Evolutionary conservation across 108 stramenopile species (phyloP).

Genomic region (Fistulifera solaris): DNA sequence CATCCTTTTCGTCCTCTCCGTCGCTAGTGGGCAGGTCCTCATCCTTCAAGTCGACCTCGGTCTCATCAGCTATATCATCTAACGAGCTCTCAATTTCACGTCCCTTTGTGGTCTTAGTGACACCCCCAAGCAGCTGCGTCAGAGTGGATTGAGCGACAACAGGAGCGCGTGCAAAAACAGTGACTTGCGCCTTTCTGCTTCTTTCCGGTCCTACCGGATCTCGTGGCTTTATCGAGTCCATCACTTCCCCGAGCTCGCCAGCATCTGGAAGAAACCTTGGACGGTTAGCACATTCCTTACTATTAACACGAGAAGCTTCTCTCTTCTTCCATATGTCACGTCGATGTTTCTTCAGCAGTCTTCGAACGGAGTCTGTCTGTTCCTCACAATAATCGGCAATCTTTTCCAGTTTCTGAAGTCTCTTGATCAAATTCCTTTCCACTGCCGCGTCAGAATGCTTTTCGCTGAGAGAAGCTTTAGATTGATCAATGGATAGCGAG

Average conservation of each 20-base stretch:
- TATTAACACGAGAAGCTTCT: neutral
- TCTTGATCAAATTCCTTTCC: slow-evolving; percentile 32
- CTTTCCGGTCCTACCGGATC: neutral
- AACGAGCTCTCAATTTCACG: neutral
- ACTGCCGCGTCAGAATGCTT: slow-evolving; percentile 25
- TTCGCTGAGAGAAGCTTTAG: neutral
- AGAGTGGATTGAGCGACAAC: slow-evolving; percentile 19
- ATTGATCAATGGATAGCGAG: neutral
- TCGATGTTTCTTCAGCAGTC: slow-evolving; percentile 37
- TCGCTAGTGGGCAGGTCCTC: neutral
- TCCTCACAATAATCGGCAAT: slow-evolving; percentile 21
- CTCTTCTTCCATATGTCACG: slow-evolving; percentile 22
- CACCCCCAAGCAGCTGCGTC: slow-evolving; percentile 21
- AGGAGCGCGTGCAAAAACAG: neutral
- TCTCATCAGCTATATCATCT: neutral
- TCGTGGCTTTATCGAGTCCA: slow-evolving; percentile 5
- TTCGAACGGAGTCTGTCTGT: slow-evolving; percentile 19
- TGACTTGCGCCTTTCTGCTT: slow-evolving; percentile 9
- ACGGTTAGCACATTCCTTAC: neutral
- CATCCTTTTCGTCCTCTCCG: neutral
- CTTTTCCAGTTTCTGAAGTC: slow-evolving; percentile 36
- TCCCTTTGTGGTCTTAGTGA: neutral
- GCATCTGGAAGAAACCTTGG: slow-evolving; percentile 27
- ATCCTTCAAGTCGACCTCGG: neutral
- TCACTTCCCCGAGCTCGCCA: slow-evolving; percentile 12